Evolutionary conservation across 441 rosid species (phyloP).

Genomic region (Manihot esculenta): DNA sequence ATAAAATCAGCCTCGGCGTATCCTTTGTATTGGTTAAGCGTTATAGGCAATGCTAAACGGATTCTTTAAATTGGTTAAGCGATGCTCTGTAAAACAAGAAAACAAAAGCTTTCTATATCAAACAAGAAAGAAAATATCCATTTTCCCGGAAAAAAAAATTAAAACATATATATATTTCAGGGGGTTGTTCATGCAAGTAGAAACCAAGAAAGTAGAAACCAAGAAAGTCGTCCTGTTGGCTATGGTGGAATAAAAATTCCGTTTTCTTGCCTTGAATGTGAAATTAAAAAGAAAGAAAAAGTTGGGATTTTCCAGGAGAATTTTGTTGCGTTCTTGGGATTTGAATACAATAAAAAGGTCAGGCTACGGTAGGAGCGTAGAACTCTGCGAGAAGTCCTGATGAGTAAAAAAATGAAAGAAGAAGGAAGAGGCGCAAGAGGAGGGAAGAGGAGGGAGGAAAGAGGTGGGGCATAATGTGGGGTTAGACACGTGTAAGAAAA

Average conservation of each 20-base stretch:
- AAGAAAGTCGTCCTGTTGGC: no score
- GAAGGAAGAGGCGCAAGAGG: slow-evolving; percentile 7
- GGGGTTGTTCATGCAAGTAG: not conserved
- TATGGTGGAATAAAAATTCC: not conserved
- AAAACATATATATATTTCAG: no score
- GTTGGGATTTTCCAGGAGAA: not conserved
- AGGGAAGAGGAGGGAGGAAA: slow-evolving; percentile 8
- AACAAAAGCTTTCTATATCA: no score
- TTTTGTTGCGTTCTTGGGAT: not conserved
- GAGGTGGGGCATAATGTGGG: not conserved
- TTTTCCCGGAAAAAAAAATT: no score
- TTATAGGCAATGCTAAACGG: no score
- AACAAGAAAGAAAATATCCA: no score
- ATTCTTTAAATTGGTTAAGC: no score
- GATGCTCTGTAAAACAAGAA: no score
- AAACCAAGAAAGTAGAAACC: no score
- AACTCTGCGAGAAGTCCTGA: not conserved
- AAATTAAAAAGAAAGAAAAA: not conserved
- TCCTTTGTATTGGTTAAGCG: not conserved
- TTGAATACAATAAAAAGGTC: not conserved
- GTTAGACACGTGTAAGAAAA: slow-evolving; percentile 25
- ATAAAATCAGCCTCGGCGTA: not conserved
- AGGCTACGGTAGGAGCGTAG: not conserved
- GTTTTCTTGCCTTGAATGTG: no score
- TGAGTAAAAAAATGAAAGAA: not conserved